Evolutionary conservation across 805 yeast genomes (phyloP), one percentile per base, ranked within the genome.

Genomic region (Maudiozyma serrabonitensis): DNA sequence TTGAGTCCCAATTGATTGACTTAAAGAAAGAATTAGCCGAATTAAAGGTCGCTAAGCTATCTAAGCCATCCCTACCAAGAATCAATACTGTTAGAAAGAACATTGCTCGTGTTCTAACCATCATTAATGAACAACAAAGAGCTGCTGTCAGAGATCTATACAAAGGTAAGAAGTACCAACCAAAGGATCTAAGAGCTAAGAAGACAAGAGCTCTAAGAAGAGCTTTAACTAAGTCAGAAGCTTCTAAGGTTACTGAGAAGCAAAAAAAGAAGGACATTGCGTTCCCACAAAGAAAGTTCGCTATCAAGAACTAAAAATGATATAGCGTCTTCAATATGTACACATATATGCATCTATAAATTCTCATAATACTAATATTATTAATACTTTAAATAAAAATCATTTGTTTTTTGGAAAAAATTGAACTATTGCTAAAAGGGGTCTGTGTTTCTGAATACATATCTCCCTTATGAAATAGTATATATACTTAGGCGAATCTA

Each of bases 181-280:
- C 99, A 81, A 90, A 91, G 81, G 97, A 90, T 75, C 82, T 93
- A 79, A 91, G 98, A 81, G 95, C 88, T 68, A 93, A 93, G 91
- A 87, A 93, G 85, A 93, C 99, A 77, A 91, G 98, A 84, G 98
- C 99, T 75, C 78, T 91, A 77, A 91, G 99, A 87, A 87, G 98
- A 82, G 81, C 83, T 72, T 81, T 93, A 72, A 82, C 97, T 75
- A 79, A 84, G 71, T 74, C 75, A 75, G 96, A 93, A 80, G 83
- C 87, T 72, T 69, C 80, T 67, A 76, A 77, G 73, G 75, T 76
- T 73, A 91, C 98, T 69, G 84, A 76, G 66, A 89, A 86, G 81
- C 88, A 90, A 72, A 81, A 80, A 76, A 93, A 93, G 90, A 83
- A 80, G 77, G 81, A 81, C 70, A 80, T 81, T 69, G 95, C 97